Base-by-base conservation (phyloP, 192 early-diverging fungal genomes). In the Umbelopsis sp. region DNA sequence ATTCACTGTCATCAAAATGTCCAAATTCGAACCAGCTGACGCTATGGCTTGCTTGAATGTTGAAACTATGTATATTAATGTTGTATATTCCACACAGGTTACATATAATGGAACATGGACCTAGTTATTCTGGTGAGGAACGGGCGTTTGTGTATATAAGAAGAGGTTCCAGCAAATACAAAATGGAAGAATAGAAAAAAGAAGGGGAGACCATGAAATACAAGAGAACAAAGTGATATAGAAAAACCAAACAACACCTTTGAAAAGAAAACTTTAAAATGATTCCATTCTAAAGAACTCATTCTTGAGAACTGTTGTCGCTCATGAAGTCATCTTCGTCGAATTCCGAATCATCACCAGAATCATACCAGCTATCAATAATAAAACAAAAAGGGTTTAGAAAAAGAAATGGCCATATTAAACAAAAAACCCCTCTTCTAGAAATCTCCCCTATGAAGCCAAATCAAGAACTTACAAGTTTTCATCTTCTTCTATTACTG, bases 261-360 rank as follows among this genome's bases (percentile, higher is more conserved):
- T 41, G 5, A 41, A 41, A 41, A 41, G 7, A 37, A 0, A 41
- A 41, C 37, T 9, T 9, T 41, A 41, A 41, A 41, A 41, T 41
- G 37, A 41, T 41, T 41, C 10, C 37, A 41, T 41, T 41, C 37
- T 4, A 41, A 41, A 9, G 6, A 41, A 41, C 37, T 41, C 10
- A 61, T 30, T 61, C 55, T 61, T 61, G 55, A 33, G 55, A 61
- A 61, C 55, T 61, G 18, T 61, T 61, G 18, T 61, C 55, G 18
- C 55, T 61, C 55, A 61, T 61, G 35, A 61, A 61, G 20, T 84
- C 82, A 46, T 82, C 81, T 46, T 69, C 76, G 44, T 72, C 75
- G 50, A 77, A 81, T 67, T 84, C 80, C 8, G 70, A 76, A 9
- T 76, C 78, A 48, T 79, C 78, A 3, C 78, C 82, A 44, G 73